Evolutionary conservation across 2,329 filamentous ascomycete species (phyloP).

Genomic region (Cryphonectria japonica): DNA sequence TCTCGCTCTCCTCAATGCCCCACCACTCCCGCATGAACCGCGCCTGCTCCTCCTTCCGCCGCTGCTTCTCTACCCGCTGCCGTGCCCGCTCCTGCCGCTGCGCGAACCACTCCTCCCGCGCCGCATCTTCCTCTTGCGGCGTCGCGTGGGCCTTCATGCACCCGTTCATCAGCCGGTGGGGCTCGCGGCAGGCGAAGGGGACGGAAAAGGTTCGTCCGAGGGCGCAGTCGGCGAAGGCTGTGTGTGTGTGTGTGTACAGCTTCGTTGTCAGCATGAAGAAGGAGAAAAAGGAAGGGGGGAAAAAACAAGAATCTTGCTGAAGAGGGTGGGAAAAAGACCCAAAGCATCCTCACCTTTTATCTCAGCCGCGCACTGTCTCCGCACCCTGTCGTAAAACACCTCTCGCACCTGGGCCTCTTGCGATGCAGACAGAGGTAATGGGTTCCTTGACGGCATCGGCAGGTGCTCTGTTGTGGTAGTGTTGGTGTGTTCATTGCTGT

Average conservation of each 20-base stretch:
- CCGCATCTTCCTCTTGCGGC: slow-evolving; percentile 81
- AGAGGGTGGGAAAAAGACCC: not conserved
- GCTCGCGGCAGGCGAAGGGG: slow-evolving; percentile 79
- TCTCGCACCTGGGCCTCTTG: slow-evolving; percentile 84
- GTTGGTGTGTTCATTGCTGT: slow-evolving; percentile 16
- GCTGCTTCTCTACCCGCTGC: slow-evolving; percentile 67
- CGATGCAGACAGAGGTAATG: slow-evolving; percentile 78
- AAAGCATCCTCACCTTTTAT: slow-evolving; percentile 65
- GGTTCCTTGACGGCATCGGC: slow-evolving; percentile 69
- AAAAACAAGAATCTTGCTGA: not conserved
- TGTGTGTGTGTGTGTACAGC: not conserved
- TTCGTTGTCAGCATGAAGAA: not conserved
- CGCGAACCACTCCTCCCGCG: slow-evolving; percentile 92
- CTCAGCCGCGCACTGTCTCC: slow-evolving; percentile 73
- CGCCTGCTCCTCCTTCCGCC: slow-evolving; percentile 64
- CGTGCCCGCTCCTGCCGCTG: slow-evolving; percentile 70
- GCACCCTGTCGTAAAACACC: slow-evolving; percentile 79
- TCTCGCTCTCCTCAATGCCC: slow-evolving; percentile 62
- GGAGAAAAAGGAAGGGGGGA: no score
- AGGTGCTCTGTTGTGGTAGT: slow-evolving; percentile 32
- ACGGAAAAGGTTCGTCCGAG: slow-evolving; percentile 83
- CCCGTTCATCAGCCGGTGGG: slow-evolving; percentile 85
- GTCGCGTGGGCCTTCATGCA: slow-evolving; percentile 92
- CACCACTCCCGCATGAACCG: slow-evolving; percentile 70
- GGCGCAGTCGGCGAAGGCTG: slow-evolving; percentile 92